Base-by-base conservation (phyloP, 148 eudicot species). In the Arctostaphylos glauca region DNA sequence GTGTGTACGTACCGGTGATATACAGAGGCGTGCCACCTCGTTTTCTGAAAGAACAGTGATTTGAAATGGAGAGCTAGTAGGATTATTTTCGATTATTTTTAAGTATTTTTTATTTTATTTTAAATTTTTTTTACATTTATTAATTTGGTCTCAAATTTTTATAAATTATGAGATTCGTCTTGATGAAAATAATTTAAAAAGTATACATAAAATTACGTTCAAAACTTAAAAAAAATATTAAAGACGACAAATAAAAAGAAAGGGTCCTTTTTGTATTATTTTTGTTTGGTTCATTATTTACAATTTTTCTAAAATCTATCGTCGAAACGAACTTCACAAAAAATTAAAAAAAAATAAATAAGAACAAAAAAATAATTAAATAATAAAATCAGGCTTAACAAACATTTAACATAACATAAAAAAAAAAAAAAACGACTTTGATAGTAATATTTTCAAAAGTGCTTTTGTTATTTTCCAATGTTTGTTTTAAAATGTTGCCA, bases 1-100 rank as follows among this genome's bases (percentile, higher is more conserved):
- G 15, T 64, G 12, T 62, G 7, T 62, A 21, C 48, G 53, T 53
- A 19, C 54, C 5, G 48, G n/a, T 43, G 58, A 52, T 23, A 16
- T 41, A 14, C 47, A 15, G 60, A 25, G 71, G 74, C 73, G 84
- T 82, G 84, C 78, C 70, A 48, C 79, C 84, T 81, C 79, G 79
- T 73, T 81, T 81, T 58, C 19, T 25, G 46, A 59, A 53, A 56
- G 71, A 46, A 8, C 58, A 58, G 9, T 5, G 70, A 75, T 82
- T 59, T 82, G 74, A 60, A 82, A 48, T 16, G 59, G 18, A 50
- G 31, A 10, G 15, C 7, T 31, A 66, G 54, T 52, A 10, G 44
- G 13, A 66, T 31, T 31, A 31, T 31, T 31, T 31, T 31, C 38
- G 38, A 31, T 31, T 31, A 31, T 31, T 0, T 31, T 31, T 31